Evolutionary conservation across 768 basidiomycete species (phyloP), one percentile per base, ranked within the genome.

Genomic region (Leccinum uliginosum): DNA sequence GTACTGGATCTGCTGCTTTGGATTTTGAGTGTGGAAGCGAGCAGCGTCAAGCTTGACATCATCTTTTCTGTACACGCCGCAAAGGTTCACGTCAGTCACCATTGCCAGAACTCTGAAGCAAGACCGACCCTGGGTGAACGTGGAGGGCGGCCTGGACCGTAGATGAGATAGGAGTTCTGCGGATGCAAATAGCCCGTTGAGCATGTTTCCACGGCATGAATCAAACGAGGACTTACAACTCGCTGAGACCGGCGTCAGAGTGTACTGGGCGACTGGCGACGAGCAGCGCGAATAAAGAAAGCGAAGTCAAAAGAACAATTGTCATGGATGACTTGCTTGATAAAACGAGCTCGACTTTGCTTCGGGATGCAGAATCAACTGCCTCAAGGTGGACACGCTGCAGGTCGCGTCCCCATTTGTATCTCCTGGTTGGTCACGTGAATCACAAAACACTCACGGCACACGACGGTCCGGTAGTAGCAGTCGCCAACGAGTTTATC

Each of bases 231-330:
- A 71, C 73, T 62, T 59, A 73, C 74, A 67, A 38, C 21, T 67
- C 58, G 30, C 67, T 56, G 53, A 64, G 52, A 27, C 65, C 59
- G 32, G 68, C 57, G 50, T 62, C 57, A 12, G 69, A 62, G 17
- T 65, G 56, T 55, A 78, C 62, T 26, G 78, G 78, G 59, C 68
- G 76, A 65, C 76, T 66, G 54, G 73, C 69, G 61, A 78, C 78
- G 69, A 76, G 74, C 69, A 80, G 73, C 71, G 72, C 76, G 56
- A 77, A 67, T 30, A 79, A 67, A 50, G 73, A 71, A 53, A 75
- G 63, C 17, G 70, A 76, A 48, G 69, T 73, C 51, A 79, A 66
- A 35, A 78, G 62, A 55, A 68, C 66, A 23, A 75, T 65, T 23
- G 74, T 67, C 76, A 78, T 79, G 45, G 21, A 53, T 45, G n/a